Base-by-base conservation (phyloP, 1,284 basidiomycete species). In the Trametes polyzona region DNA sequence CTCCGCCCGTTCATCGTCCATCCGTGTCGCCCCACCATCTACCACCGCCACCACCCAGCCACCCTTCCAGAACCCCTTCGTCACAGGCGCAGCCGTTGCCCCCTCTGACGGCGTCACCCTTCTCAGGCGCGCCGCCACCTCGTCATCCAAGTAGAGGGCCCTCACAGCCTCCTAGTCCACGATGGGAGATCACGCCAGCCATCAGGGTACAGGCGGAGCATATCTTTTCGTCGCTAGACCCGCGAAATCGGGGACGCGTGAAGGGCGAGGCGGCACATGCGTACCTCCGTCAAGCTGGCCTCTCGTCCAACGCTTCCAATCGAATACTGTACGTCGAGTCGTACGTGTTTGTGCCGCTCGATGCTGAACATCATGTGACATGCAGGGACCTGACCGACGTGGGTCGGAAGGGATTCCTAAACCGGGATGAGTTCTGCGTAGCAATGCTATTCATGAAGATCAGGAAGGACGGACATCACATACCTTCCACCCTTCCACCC, bases 221-320 rank as follows among this genome's bases (percentile, higher is more conserved):
- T 26, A 58, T 67, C 1, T 71, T 71, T 55, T 54, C 64, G 12
- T 63, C 60, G 4, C 42, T 71, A 11, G 70, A 71, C 44, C 62
- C 61, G 19, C 55, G 65, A 33, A 52, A 52, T 12, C 53, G 59
- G 14, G 70, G 68, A 1, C 64, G 53, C n/a, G 56, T 62, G 9
- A 62, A 63, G 42, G 61, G 59, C 1, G 61, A 68, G 6, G 61
- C 56, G 3, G 64, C 62, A 9, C 55, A 58, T 12, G 50, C 65
- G 27, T 69, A 69, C 44, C 43, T 65, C 42, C 63, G 60, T 14
- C 50, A 67, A 49, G 40, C 47, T 1, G 70, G 69, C 2, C 39
- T 71, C 14, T 53, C 69, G 5, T 51, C 60, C 30, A 63, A 61
- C 19, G 55, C 52, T 10, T 41, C 60, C 11, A 53, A 48, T 23